A percentile compares a stretch with the other conserved stretches of the same genome.
Conservation (phyloP, 1,284 basidiomycete species). For the Meripilus lineatus region DNA sequence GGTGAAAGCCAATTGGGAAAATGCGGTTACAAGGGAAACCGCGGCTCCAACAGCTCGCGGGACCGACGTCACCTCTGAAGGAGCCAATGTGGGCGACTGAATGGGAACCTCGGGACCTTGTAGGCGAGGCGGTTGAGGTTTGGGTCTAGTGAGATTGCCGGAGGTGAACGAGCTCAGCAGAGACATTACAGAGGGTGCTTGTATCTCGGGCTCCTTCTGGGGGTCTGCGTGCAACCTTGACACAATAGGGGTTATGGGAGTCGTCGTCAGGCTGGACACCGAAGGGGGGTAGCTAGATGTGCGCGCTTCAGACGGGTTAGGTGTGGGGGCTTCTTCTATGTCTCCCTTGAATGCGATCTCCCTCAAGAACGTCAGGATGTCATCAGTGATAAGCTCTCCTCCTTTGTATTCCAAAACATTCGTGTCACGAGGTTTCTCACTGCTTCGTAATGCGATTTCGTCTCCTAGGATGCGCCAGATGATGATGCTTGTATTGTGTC, state of each 20-base stretch:
- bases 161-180: conserved; percentile 55
- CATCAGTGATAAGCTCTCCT: conserved; percentile 5
- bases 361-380: conserved; percentile 30
- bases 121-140: conserved; percentile 37
- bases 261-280: conserved; percentile 20
- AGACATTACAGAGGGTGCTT: conserved; percentile 58
- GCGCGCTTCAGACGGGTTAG: conserved; percentile 32
- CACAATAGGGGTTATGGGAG: conserved; percentile 44
- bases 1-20: conserved; percentile 67
- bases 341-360: conserved; percentile 33
- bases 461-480: conserved; percentile 63
- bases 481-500: conserved; percentile 36
- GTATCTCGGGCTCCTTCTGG: conserved; percentile 37
- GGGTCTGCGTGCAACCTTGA: conserved; percentile 53
- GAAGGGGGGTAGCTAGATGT: conserved; percentile 25
- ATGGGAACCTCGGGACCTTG: conserved; percentile 23
- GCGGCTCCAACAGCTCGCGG: conserved; percentile 50
- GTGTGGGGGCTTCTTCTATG: conserved; percentile 28
- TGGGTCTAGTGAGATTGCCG: conserved; percentile 48
- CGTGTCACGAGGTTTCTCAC: conserved; percentile 31
- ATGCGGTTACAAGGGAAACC: conserved; percentile 59
- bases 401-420: conserved; percentile 5
- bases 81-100: conserved; percentile 18
- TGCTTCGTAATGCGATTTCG: conserved; percentile 49
- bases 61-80: conserved; percentile 15